A percentile compares a stretch with the other conserved stretches of the same genome.
These are phyloP conservation scores for Acer negundo DNA, from an alignment of 345 rosid species.

Conservation along the genomic window DNA sequence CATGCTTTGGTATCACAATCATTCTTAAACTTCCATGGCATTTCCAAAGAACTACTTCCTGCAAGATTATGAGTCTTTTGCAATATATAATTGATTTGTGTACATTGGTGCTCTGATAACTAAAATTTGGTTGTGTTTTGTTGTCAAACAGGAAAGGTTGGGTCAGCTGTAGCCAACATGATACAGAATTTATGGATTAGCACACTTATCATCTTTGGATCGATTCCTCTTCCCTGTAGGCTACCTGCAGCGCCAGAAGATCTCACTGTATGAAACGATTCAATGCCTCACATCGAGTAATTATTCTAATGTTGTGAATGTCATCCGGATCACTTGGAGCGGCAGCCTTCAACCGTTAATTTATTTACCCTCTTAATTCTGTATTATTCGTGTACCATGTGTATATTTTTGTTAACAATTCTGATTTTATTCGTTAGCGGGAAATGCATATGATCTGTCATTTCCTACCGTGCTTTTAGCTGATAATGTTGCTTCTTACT, in stretches of 20 bases:
- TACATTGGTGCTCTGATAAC: conserved; percentile 19
- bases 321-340: not conserved
- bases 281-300: not conserved
- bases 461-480: not conserved
- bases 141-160: conserved; percentile 67
- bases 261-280: not conserved
- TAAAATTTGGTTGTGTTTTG: conserved; percentile 17
- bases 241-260: too few species aligned
- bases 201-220: not conserved
- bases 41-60: not conserved
- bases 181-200: conserved; percentile 8
- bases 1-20: not conserved
- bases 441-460: not conserved
- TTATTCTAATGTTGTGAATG: not conserved
- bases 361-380: not conserved
- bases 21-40: not conserved
- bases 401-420: not conserved
- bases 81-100: conserved; percentile 10
- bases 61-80: conserved; percentile 5
- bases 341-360: conserved; percentile 12
- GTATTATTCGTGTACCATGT: conserved; percentile 15
- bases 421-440: not conserved
- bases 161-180: conserved; percentile 58
- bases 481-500: not conserved
- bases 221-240: not conserved